A percentile compares a stretch with the other conserved stretches of the same genome.
These are phyloP conservation scores for Aspergillus heteromorphus DNA, from an alignment of 495 filamentous ascomycete genomes.

Conservation along the genomic window DNA sequence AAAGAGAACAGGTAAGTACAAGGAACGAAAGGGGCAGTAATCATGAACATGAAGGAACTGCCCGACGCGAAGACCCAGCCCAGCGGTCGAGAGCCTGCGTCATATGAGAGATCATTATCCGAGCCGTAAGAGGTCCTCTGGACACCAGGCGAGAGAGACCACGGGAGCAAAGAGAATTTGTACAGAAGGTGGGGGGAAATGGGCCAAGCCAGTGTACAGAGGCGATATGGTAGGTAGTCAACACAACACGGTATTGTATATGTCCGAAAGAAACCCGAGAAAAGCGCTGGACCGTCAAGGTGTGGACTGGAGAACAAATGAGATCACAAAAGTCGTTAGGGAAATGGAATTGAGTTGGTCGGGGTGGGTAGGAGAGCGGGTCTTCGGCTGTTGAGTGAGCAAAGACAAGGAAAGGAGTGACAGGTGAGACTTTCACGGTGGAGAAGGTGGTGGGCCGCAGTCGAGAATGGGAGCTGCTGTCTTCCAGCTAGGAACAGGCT, in stretches of 20 bases:
- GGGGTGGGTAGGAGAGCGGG: background rate
- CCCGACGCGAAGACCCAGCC: conserved; percentile 7
- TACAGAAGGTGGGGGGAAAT: conserved; percentile 11
- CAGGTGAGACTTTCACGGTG: too few relatives aligned
- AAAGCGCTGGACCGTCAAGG: conserved; percentile 7
- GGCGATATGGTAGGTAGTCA: conserved; percentile 6
- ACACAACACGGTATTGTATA: background rate
- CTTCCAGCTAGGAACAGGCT: too few relatives aligned
- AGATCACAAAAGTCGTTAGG: conserved; percentile 5
- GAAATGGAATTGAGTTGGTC: background rate
- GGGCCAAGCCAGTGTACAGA: conserved; percentile 13
- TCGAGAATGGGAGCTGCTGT: too few relatives aligned
- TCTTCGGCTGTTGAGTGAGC: background rate
- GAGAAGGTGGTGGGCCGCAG: too few relatives aligned
- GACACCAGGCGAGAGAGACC: background rate
- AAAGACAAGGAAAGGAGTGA: background rate
- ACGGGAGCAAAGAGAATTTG: conserved; percentile 6
- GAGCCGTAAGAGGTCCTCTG: conserved; percentile 7
- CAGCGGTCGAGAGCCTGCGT: conserved; percentile 12
- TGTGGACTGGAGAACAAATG: conserved; percentile 2
- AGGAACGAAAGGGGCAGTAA: background rate
- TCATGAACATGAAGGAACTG: conserved; percentile 1
- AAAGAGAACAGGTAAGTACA: conserved; percentile 9
- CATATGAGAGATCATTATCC: conserved; percentile 17
- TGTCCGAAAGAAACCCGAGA: background rate